Conservation (phyloP, 1,139 yeast genomes). For the Waltiozyma sp. region DNA sequence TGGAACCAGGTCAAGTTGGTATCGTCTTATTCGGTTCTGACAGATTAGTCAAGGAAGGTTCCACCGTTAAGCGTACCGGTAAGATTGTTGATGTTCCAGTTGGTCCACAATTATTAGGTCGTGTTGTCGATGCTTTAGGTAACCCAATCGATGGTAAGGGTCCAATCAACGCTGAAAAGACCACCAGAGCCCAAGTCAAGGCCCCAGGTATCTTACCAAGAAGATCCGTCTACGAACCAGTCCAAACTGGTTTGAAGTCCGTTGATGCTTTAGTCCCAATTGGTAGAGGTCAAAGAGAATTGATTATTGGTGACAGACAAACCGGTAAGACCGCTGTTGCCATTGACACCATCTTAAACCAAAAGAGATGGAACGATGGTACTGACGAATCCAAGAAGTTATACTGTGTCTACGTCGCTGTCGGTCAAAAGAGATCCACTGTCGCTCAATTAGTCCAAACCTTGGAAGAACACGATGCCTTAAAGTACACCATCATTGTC, state of each 20-base stretch:
- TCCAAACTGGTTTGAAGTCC: conserved; percentile 99
- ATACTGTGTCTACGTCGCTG: conserved; percentile 99
- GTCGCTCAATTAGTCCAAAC: conserved; percentile 99
- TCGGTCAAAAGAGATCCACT: conserved; percentile 99
- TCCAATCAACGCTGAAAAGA: conserved; percentile 78
- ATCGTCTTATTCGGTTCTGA: conserved; percentile 99
- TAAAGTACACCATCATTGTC: conserved; percentile 95
- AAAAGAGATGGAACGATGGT: conserved; percentile 97
- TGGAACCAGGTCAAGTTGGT: conserved; percentile 99
- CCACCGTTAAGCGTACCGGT: conserved; percentile 99
- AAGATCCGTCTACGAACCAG: conserved; percentile 96
- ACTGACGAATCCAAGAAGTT: conserved; percentile 92
- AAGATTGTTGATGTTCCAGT: conserved; percentile 98
- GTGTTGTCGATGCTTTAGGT: conserved; percentile 99
- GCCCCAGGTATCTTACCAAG: conserved; percentile 99
- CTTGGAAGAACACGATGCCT: conserved; percentile 95
- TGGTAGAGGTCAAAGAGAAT: conserved; percentile 99
- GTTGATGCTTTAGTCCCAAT: conserved; percentile 98
- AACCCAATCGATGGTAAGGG: conserved; percentile 99
- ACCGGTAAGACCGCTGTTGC: conserved; percentile 99
- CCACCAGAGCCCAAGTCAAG: conserved; percentile 95
- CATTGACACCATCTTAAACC: conserved; percentile 94
- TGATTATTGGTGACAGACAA: conserved; percentile 99
- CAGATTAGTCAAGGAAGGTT: conserved; percentile 98
- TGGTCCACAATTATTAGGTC: conserved; percentile 96